These are phyloP conservation scores for Pezicula carpinea DNA, from an alignment of 2,329 filamentous ascomycete species.

Conservation along the genomic window DNA sequence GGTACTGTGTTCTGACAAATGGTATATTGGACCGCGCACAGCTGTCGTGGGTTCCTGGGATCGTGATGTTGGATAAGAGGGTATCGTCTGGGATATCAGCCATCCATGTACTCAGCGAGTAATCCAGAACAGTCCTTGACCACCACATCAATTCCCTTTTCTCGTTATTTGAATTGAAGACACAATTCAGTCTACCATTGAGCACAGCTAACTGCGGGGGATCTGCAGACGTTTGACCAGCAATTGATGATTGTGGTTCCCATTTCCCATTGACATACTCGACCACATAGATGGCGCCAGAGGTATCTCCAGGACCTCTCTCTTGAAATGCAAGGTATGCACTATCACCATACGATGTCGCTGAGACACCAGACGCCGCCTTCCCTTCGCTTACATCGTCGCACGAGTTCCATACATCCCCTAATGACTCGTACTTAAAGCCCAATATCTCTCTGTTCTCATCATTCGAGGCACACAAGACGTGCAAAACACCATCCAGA, in stretches of 20 bases:
- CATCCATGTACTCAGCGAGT: slow-evolving; percentile 57
- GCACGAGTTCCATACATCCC: slow-evolving; percentile 25
- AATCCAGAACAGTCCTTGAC: slow-evolving; percentile 28
- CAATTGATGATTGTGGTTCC: slow-evolving; percentile 16
- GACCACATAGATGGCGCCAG: slow-evolving; percentile 16
- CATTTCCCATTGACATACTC: slow-evolving; percentile 19
- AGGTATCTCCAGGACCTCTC: slow-evolving; percentile 16
- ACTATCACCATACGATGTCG: slow-evolving; percentile 29
- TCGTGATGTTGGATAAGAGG: slow-evolving; percentile 58
- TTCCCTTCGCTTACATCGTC: slow-evolving; percentile 31
- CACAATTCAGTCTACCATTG: slow-evolving; percentile 29
- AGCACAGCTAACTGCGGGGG: slow-evolving; percentile 22
- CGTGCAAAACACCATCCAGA: slow-evolving; percentile 27
- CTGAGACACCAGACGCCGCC: slow-evolving; percentile 29
- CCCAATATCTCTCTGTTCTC: slow-evolving; percentile 26
- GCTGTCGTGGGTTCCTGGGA: slow-evolving; percentile 72
- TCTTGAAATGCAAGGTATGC: slow-evolving; percentile 28
- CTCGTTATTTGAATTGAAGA: slow-evolving; percentile 27
- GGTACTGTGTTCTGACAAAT: slow-evolving; percentile 68
- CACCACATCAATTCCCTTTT: slow-evolving; percentile 32
- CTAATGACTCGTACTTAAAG: slow-evolving; percentile 27
- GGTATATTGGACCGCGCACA: slow-evolving; percentile 49
- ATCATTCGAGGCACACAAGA: slow-evolving; percentile 25
- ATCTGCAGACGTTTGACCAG: slow-evolving; percentile 14
- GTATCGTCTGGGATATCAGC: slow-evolving; percentile 48